phyloP scores from a whole-genome alignment of 129 eudicot species.

The carrot (Daucus carota) region DH1_v3.0 NC_030383.2:44255001-44255500 shows the following conservation, averaged over 20 bases:
- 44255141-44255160: background rate
- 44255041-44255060: constrained; percentile 95
- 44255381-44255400: background rate
- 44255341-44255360: background rate
- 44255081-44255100: background rate
- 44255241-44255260: background rate
- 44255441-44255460: too few species aligned
- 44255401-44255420: too few species aligned
- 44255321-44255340: background rate
- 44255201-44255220: background rate
- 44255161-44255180: background rate
- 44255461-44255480: too few species aligned
- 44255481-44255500: too few species aligned
- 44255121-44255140: too few species aligned
- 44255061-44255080: constrained; percentile 92
- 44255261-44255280: background rate
- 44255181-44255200: background rate
- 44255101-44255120: background rate
- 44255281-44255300: background rate
- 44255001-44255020: constrained; percentile 59
- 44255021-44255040: constrained; percentile 87
- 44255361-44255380: background rate
- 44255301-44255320: background rate
- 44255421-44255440: too few species aligned
- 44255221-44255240: background rate